Base-by-base conservation (phyloP, 441 rosid species). In the Flueggea neowawraea region DNA sequence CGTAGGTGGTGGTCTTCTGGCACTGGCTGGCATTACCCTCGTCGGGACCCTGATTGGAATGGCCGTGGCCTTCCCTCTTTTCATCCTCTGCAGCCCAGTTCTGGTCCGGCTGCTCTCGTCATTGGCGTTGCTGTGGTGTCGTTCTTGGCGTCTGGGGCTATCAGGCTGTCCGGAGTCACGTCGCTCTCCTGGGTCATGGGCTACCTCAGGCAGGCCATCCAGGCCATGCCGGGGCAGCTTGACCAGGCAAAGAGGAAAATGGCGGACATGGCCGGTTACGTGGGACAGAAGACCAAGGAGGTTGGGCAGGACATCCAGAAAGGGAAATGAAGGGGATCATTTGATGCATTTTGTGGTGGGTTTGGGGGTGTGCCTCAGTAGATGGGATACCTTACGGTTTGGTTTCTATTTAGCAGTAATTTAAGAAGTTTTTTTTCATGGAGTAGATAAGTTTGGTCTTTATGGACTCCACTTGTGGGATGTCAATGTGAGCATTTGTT, bases 11-110 rank as follows among this genome's bases (percentile, higher is more conserved):
- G 63, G 82, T 9, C 70, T 90, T 39, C 83, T 87, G 16, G 74
- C 84, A 11, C 62, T 93, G 16, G 79, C 95, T 11, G 90, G 95
- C 0, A 58, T 90, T 45, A 79, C 84, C 16, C 72, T 90, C 31
- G 74, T 79, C 0, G 90, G 85, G 8, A 82, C 97, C 8, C 66
- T 89, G n/a, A 80, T 84, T 6, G 91, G 89, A 13, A 66, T 84
- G 0, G 57, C 76, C 3, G 36, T 89, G 55, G 60, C 88, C 33
- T 71, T 86, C 3, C 95, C 98, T 0, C 77, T 90, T 12, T 85
- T 90, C 69, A 39, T 90, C 33, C 60, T 90, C 72, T 90, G 87
- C 76, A 89, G 97, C 70, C 96, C 96, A 0, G 80, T 94, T 49
- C 64, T 90, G 3, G 82, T 90, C 58, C 97, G 0, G 89, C 97